Evolutionary conservation across 352 stramenopile genomes (phyloP).

Genomic region (Globisporangium alternatum): DNA sequence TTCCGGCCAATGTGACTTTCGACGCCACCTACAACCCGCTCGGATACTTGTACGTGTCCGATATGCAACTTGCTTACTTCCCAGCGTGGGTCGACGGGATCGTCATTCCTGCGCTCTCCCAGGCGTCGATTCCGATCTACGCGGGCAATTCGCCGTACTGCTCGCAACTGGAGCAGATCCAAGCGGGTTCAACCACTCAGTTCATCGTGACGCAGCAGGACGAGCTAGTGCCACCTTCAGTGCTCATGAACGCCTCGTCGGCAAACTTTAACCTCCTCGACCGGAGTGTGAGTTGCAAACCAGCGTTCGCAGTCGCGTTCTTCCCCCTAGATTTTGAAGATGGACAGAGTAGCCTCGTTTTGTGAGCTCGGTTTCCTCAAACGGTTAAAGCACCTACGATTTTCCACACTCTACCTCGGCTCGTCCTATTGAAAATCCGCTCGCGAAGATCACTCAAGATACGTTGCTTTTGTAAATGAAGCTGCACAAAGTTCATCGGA

Average conservation of each 20-base stretch:
- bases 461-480: too few species aligned
- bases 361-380: too few species aligned
- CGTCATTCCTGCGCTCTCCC: not conserved
- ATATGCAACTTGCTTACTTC: not conserved
- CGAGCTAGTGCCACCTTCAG: too few species aligned
- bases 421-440: too few species aligned
- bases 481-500: too few species aligned
- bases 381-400: too few species aligned
- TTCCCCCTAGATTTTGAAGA: not conserved
- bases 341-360: not conserved
- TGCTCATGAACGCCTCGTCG: not conserved
- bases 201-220: too few species aligned
- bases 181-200: not conserved
- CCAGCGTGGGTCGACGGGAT: not conserved
- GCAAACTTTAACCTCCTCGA: too few species aligned
- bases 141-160: not conserved
- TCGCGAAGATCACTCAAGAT: too few species aligned
- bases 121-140: not conserved
- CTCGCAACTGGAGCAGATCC: not conserved
- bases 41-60: not conserved
- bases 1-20: not conserved
- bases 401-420: too few species aligned
- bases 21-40: not conserved
- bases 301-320: not conserved
- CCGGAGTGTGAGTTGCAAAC: not conserved